A percentile compares a stretch with the other conserved stretches of the same genome.
These are phyloP conservation scores for Russula virescens DNA, from an alignment of 768 basidiomycete species.

Conservation along the genomic window DNA sequence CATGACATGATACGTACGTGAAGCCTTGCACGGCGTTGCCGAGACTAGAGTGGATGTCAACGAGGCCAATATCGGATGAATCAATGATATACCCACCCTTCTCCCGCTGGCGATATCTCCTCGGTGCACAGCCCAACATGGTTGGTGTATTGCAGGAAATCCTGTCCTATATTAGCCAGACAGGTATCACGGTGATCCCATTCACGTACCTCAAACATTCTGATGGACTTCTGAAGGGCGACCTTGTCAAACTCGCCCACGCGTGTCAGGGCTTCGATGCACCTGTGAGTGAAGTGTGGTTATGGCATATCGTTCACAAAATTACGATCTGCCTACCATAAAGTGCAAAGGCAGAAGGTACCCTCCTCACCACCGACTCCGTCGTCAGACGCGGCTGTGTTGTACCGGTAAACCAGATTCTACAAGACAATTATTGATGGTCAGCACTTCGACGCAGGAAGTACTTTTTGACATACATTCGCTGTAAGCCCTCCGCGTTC, in stretches of 20 bases:
- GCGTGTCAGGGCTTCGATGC: slow-evolving; percentile 82
- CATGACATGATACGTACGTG: slow-evolving; percentile 69
- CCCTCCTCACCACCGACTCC: slow-evolving; percentile 97
- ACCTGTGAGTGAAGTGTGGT: slow-evolving; percentile 42
- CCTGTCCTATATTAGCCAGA: slow-evolving; percentile 36
- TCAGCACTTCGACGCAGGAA: neutral
- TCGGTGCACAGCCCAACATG: slow-evolving; percentile 85
- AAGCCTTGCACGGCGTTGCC: slow-evolving; percentile 89
- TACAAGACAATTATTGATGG: slow-evolving; percentile 30
- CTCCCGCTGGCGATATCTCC: slow-evolving; percentile 80
- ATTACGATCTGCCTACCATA: slow-evolving; percentile 45
- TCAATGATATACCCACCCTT: slow-evolving; percentile 47
- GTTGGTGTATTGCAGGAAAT: slow-evolving; percentile 77
- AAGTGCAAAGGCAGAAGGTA: slow-evolving; percentile 84
- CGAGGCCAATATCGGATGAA: slow-evolving; percentile 1
- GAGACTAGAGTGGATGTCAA: slow-evolving; percentile 40
- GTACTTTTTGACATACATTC: slow-evolving; percentile 46
- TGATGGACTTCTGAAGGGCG: slow-evolving; percentile 60
- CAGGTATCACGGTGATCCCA: neutral
- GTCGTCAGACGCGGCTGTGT: slow-evolving; percentile 78
- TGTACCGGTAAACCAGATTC: slow-evolving; percentile 88
- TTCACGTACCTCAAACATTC: slow-evolving; percentile 80
- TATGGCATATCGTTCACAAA: neutral
- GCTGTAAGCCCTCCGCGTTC: slow-evolving; percentile 90
- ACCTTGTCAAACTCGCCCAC: slow-evolving; percentile 72